Base-by-base conservation (phyloP, 495 filamentous ascomycete species). In the Trichoderma orchidacearum region DNA sequence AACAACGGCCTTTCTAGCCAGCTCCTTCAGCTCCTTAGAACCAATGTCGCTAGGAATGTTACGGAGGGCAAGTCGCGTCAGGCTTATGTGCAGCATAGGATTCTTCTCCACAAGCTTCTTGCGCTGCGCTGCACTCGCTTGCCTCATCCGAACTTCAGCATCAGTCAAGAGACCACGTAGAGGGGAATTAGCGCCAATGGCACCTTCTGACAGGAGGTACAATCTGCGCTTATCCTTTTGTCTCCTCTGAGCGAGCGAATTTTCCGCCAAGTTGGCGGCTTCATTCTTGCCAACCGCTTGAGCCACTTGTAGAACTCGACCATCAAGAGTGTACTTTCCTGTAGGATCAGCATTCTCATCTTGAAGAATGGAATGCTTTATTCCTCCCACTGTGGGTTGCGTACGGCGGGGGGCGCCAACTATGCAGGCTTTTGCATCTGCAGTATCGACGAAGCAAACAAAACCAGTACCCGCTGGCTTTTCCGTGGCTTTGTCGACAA, bases 381-480 rank as follows among this genome's bases (percentile, higher is more conserved):
- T 59, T 12, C 29, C 51, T 15, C 30, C 30, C 17, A 23, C 53
- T 7, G 32, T 23, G 9, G 53, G 32, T 25, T 7, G 30, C 17
- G 70, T 67, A 18, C 72, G 68, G 21, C 75, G 78, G 3, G 93
- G 93, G 2, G 89, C 87, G 23, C 75, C 76, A 53, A 80, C 79
- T 41, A 96, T 67, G 69, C 94, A 97, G 23, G 75, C 64, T 52
- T 79, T 74, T 30, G 80, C 85, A 66, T 96, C 86, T 17, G 85
- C 81, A 48, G 70, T 67, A 56, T 87, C 84, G 72, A 83, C 86
- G 75, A 97, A 97, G 69, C 88, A 93, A 17, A 95, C 90, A 64
- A 99, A 99, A 3, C 87, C 93, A 3, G 93, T 96, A 28, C 93
- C 93, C 34, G 85, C 87, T 2, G 93, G 89, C 13, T 86, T 81